These are phyloP conservation scores for Ophiostoma australiae DNA, from an alignment of 2,329 filamentous ascomycete genomes.

Conservation along the genomic window DNA sequence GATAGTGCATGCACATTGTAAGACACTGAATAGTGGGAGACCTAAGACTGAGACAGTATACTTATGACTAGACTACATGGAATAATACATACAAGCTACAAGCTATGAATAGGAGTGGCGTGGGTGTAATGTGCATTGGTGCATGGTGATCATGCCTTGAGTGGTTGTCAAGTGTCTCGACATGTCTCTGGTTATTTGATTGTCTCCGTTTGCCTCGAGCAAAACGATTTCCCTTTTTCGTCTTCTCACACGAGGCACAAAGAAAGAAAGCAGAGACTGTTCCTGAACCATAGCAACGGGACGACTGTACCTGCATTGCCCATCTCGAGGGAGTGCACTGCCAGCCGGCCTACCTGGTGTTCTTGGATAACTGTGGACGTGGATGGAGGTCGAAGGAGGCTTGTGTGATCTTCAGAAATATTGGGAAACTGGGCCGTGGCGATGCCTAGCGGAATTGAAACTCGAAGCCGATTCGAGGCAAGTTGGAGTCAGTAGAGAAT, in stretches of 20 bases:
- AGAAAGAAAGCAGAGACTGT: background rate
- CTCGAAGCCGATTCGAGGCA: background rate
- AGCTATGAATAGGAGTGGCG: background rate
- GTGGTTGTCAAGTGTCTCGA: background rate
- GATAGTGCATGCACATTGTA: background rate
- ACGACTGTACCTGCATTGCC: background rate
- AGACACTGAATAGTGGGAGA: background rate
- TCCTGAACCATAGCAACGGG: conserved; percentile 1
- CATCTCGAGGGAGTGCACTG: background rate
- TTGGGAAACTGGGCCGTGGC: background rate
- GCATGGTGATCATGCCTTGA: background rate
- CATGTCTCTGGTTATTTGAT: background rate
- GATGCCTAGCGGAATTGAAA: background rate
- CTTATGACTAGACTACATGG: background rate
- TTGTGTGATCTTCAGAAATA: background rate
- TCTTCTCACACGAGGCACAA: conserved; percentile 8
- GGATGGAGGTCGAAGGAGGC: background rate
- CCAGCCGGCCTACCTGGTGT: background rate
- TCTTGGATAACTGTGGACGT: background rate
- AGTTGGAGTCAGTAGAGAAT: background rate
- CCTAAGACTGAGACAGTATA: background rate
- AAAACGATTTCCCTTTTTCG: background rate
- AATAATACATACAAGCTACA: background rate
- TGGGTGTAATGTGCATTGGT: background rate
- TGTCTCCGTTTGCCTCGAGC: background rate